These are phyloP conservation scores for Candolleomyces eurysporus DNA, from an alignment of 768 basidiomycete genomes.

Conservation along the genomic window DNA sequence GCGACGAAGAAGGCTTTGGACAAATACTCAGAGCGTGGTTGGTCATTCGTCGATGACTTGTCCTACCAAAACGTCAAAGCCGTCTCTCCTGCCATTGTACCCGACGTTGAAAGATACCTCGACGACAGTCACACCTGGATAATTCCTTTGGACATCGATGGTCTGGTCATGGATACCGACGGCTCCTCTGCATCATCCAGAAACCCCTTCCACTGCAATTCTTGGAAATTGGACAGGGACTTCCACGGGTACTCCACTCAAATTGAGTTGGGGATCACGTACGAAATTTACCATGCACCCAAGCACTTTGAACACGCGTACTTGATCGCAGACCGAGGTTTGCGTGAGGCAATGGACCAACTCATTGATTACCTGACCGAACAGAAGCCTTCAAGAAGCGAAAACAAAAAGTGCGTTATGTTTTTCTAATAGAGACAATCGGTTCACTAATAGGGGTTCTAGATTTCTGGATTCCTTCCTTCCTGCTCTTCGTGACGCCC, in stretches of 20 bases:
- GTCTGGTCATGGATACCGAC: not conserved
- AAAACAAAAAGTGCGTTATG: not conserved
- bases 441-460: not conserved
- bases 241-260: not conserved
- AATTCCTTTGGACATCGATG: not conserved
- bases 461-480: not conserved
- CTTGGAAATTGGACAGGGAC: not conserved
- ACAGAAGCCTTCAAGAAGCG: not conserved
- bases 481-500: not conserved
- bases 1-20: not conserved
- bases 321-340: not conserved
- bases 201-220: not conserved
- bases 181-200: not conserved
- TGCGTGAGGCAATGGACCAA: not conserved
- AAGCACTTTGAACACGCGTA: not conserved
- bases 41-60: not conserved
- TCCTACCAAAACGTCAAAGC: not conserved
- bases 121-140: conserved; percentile 3
- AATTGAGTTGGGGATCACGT: not conserved
- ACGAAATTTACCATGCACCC: not conserved
- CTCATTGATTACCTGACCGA: not conserved
- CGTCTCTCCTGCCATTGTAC: not conserved
- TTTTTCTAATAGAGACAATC: not conserved
- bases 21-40: conserved; percentile 5
- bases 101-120: conserved; percentile 3